Percentiles rank a stretch among this genome's conserved stretches.
Conservation (phyloP, 768 basidiomycete genomes). For the Leccinum obscurum region DNA sequence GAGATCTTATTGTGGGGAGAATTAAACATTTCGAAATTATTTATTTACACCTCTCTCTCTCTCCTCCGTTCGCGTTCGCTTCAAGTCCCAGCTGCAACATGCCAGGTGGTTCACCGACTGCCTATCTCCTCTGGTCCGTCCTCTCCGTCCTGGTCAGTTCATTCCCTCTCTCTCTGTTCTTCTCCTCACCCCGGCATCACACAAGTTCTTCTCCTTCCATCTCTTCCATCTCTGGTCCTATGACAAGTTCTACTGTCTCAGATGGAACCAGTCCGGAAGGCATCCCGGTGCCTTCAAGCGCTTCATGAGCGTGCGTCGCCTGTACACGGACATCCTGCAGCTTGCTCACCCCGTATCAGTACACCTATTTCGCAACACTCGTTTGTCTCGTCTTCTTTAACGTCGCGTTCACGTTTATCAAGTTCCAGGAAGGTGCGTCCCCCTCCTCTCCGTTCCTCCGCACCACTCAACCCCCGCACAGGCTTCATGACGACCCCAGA, state of each 20-base stretch:
- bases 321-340: background rate
- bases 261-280: slow-evolving; percentile 65
- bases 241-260: slow-evolving; percentile 72
- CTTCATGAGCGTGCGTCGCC: slow-evolving; percentile 77
- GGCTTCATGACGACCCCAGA: slow-evolving; percentile 18
- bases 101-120: slow-evolving; percentile 72
- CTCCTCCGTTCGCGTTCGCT: background rate
- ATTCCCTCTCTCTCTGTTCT: too few species aligned
- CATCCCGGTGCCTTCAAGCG: slow-evolving; percentile 86
- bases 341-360: slow-evolving; percentile 42
- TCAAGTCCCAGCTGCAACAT: slow-evolving; percentile 39
- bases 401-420: slow-evolving; percentile 59
- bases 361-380: slow-evolving; percentile 76
- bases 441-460: background rate
- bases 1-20: slow-evolving; percentile 21
- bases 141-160: slow-evolving; percentile 59
- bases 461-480: slow-evolving; percentile 1
- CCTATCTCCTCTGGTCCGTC: slow-evolving; percentile 76
- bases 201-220: slow-evolving; percentile 68
- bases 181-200: background rate
- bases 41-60: background rate
- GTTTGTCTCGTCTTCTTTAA: slow-evolving; percentile 66
- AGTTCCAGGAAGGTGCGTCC: slow-evolving; percentile 68
- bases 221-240: slow-evolving; percentile 79
- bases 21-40: slow-evolving; percentile 9